These are phyloP conservation scores for Backusella circina DNA, from an alignment of 192 early-diverging fungal species.

Conservation along the genomic window DNA sequence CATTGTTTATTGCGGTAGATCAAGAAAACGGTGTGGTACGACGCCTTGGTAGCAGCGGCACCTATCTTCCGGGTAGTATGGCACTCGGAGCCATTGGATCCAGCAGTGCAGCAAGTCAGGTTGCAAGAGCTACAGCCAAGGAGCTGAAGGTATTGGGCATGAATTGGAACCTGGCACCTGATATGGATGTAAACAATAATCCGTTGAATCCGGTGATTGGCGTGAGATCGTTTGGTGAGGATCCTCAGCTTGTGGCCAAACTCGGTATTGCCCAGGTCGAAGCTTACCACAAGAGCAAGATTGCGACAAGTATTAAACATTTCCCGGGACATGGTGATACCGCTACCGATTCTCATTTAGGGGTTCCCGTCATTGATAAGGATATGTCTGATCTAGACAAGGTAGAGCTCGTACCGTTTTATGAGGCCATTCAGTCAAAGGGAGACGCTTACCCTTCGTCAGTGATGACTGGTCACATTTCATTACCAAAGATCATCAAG, in stretches of 20 bases:
- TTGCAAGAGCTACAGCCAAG: constrained; percentile 22
- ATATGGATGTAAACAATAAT: constrained; percentile 40
- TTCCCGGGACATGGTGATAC: constrained; percentile 42
- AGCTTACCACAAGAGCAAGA: constrained; percentile 18
- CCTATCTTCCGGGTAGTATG: constrained; percentile 40
- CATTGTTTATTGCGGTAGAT: constrained; percentile 33
- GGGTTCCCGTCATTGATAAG: constrained; percentile 38
- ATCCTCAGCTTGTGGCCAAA: constrained; percentile 23
- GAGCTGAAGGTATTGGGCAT: constrained; percentile 32
- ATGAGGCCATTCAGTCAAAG: constrained; percentile 18
- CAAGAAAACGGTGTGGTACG: constrained; percentile 42
- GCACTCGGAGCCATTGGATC: constrained; percentile 31
- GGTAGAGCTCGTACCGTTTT: constrained; percentile 30
- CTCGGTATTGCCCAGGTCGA: constrained; percentile 31
- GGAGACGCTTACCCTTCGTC: constrained; percentile 20
- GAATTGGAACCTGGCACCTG: constrained; percentile 38
- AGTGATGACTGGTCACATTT: constrained; percentile 35
- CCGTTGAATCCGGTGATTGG: constrained; percentile 40
- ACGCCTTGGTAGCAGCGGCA: constrained; percentile 30
- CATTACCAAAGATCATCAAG: constrained; percentile 30
- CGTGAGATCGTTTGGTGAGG: constrained; percentile 37
- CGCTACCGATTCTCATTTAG: constrained; percentile 36
- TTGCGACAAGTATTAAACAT: constrained; percentile 36
- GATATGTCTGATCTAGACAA: constrained; percentile 24
- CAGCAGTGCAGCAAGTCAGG: constrained; percentile 14